Evolutionary conservation across 805 yeast species (phyloP), one percentile per base, ranked within the genome.

Genomic region (Sugiyamaella marilandica): DNA sequence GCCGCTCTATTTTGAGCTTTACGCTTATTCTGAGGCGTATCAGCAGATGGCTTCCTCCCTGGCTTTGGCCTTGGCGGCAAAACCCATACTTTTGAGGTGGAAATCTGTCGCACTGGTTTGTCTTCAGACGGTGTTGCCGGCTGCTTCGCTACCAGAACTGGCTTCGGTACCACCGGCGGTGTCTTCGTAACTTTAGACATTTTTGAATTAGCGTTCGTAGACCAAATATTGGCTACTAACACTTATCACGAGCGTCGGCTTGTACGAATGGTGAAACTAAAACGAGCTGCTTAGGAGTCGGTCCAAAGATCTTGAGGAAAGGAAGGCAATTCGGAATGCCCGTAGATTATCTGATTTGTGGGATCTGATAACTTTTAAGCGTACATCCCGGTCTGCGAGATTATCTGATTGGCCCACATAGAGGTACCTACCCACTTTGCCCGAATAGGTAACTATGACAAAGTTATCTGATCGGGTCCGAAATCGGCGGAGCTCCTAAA

Each of bases 1-100:
- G 97, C 96, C n/a, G 94, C 95, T 54, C 97, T 73, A 65, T 90
- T 90, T 68, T 87, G 97, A 2, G 95, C 95, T 68, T 88, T 88
- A 50, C 96, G 73, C 67, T 87, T 87, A 19, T 85, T 81, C 0
- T 91, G 90, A 0, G 96, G 95, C 0, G 91, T 80, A 59, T 88
- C 96, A 3, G 78, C 77, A 57, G 82, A 73, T 13, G 85, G 85
- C 66, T 82, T 82, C 26, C 78, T 60, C 31, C 78, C 77, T 11
- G 76, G 76, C 65, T 86, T 84, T 24, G 95, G 94, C 58, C 94
- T 74, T 10, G 95, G 95, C 2, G 95, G 95, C 31, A 86, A 70
- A 7, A 85, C 90, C 91, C 94, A 88, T 63, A 81, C 83, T 63
- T 84, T 84, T 49, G 90, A 84, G 1, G 92, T 83, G 10, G 57